phyloP scores from a whole-genome alignment of 2,329 filamentous ascomycete genomes.

The Daldinia eschscholtzii region DNA sequence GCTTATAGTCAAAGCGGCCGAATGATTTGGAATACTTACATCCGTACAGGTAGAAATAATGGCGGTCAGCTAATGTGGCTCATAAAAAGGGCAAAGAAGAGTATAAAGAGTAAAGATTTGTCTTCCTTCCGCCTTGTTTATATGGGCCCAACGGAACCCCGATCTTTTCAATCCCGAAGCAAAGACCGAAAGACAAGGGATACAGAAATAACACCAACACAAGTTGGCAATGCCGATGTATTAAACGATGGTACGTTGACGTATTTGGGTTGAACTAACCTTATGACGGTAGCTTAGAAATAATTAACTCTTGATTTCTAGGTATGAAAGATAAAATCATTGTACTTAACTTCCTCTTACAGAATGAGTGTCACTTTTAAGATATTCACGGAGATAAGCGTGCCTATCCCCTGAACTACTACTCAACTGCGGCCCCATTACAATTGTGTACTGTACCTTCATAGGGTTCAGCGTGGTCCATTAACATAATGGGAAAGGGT shows the following conservation, averaged over 20 bases:
- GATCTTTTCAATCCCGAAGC: conserved; percentile 2
- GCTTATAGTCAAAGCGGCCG: background rate
- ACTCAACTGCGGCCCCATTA: too few relatives aligned
- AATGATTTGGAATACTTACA: conserved; percentile 2
- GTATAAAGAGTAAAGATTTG: background rate
- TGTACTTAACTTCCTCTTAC: too few relatives aligned
- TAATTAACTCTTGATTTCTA: background rate
- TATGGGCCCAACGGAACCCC: background rate
- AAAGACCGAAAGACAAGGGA: background rate
- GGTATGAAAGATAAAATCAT: background rate
- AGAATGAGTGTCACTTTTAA: too few relatives aligned
- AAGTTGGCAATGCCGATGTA: background rate
- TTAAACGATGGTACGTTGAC: background rate
- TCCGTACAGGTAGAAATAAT: background rate
- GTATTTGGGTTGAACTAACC: background rate
- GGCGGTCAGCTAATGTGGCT: background rate
- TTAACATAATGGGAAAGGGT: too few relatives aligned
- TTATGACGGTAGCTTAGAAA: background rate
- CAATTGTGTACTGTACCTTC: too few relatives aligned
- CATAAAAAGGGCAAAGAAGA: background rate
- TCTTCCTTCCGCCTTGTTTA: background rate
- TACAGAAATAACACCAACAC: background rate
- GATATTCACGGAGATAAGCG: too few relatives aligned
- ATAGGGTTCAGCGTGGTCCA: too few relatives aligned
- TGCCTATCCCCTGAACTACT: too few relatives aligned